Base-by-base conservation (phyloP, 108 stramenopile genomes). In the Schizochytrium sp. region DNA sequence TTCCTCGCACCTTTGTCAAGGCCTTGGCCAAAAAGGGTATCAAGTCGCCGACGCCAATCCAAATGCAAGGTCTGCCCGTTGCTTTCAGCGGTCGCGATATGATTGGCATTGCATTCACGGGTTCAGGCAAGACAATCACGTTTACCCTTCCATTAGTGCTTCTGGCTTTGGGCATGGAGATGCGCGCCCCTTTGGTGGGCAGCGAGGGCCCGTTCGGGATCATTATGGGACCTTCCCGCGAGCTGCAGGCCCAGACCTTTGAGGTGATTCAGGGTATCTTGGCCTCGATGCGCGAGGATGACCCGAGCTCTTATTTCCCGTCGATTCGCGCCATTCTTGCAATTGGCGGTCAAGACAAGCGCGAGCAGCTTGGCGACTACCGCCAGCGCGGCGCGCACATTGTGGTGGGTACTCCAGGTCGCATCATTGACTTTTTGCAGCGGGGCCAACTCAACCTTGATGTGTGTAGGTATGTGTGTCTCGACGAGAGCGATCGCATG, bases 401-500 rank as follows among this genome's bases (percentile, higher is more conserved):
- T 76, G 92, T 99, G 29, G 97, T 98, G 63, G 99, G 98, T 5
- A 98, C 99, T 19, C 97, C 98, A 8, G 98, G 98, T 5, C 95
- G 98, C 57, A 87, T 99, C 44, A 89, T 83, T n/a, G 98, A 99
- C 92, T 93, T 98, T 51, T 90, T 99, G 83, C 96, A 98, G 87
- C 93, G 93, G 63, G 89, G 94, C 48, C 91, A 95, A 72, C 94
- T 99, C 87, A 96, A 90, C 91, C 93, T 99, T 72, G 93, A 95
- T 88, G 92, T 95, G 58, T 99, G 98, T 91, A 92, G 96, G 57
- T 99, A 97, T 90, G 94, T 98, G 29, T 97, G 97, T 88, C 89
- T 99, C 90, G 99, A 99, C 91, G 99, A 99, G 92, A 98, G 97
- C 87, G 99, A 99, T 93, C 95, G 98, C 10, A 98, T 99, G 98